A percentile compares a stretch with the other conserved stretches of the same genome.
Evolutionary conservation across 2,329 filamentous ascomycete genomes (phyloP).

Genomic region (Cordyceps militaris): DNA sequence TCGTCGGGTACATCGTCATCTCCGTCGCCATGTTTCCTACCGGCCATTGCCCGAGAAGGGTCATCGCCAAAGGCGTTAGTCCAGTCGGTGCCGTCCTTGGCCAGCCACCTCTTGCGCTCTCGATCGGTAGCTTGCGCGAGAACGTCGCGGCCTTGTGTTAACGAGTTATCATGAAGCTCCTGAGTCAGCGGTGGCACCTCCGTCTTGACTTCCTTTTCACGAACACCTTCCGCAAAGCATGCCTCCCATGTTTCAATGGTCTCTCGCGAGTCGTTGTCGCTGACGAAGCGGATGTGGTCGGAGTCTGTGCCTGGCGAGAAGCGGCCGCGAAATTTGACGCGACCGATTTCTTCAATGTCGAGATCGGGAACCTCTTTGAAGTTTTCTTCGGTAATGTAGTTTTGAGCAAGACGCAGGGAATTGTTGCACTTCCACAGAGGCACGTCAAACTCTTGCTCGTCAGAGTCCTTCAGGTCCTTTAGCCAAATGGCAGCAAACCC

Average conservation of each 20-base stretch:
- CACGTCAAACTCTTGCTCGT: conserved; percentile 71
- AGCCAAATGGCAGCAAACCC: conserved; percentile 82
- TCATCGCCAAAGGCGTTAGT: conserved; percentile 77
- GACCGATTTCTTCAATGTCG: conserved; percentile 70
- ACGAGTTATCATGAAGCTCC: conserved; percentile 71
- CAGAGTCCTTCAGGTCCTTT: conserved; percentile 73
- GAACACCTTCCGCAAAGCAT: conserved; percentile 80
- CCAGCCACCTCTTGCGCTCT: conserved; percentile 71
- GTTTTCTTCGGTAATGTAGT: conserved; percentile 82
- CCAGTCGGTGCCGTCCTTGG: conserved; percentile 78
- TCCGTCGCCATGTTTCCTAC: conserved; percentile 20
- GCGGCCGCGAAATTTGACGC: conserved; percentile 68
- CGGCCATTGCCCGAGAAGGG: conserved; percentile 45
- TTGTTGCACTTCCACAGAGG: conserved; percentile 84
- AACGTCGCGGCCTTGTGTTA: conserved; percentile 74
- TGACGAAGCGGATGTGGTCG: conserved; percentile 74
- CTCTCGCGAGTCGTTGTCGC: conserved; percentile 82
- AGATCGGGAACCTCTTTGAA: conserved; percentile 63
- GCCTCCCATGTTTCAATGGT: conserved; percentile 94
- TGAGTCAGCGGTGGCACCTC: conserved; percentile 68
- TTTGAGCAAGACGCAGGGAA: conserved; percentile 71
- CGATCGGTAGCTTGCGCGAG: conserved; percentile 65
- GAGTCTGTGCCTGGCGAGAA: conserved; percentile 91
- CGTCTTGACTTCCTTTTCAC: conserved; percentile 59
- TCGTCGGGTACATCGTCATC: conserved; percentile 36